phyloP scores from a whole-genome alignment of 495 filamentous ascomycete genomes.

The Immersiella caudata region DNA sequence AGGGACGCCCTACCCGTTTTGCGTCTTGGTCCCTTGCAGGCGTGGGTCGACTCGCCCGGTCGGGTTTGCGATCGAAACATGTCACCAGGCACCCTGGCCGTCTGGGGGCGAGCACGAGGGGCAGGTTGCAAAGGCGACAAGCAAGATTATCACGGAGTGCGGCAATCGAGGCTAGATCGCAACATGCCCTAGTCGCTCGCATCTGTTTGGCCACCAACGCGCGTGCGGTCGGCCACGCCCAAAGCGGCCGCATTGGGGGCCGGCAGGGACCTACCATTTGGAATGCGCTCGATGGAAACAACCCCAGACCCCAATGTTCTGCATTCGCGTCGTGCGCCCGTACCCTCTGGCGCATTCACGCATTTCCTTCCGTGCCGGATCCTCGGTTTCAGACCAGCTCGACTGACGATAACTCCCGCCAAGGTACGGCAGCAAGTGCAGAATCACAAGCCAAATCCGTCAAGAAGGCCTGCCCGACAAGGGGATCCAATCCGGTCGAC shows the following conservation, averaged over 20 bases:
- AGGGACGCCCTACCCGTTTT: slow-evolving; percentile 28
- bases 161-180: slow-evolving; percentile 20
- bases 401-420: background rate
- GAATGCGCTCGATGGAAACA: background rate
- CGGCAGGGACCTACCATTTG: background rate
- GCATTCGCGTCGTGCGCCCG: background rate
- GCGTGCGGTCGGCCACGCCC: slow-evolving; percentile 4
- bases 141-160: slow-evolving; percentile 16
- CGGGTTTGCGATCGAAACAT: slow-evolving; percentile 22
- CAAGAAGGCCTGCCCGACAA: background rate
- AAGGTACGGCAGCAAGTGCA: background rate
- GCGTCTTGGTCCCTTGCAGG: slow-evolving; percentile 28
- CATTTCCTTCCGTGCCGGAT: background rate
- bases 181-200: slow-evolving; percentile 21
- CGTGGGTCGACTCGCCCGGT: slow-evolving; percentile 12
- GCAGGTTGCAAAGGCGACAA: slow-evolving; percentile 12
- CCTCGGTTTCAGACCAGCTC: slow-evolving; percentile 13
- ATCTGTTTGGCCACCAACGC: slow-evolving; percentile 25
- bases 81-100: slow-evolving; percentile 14
- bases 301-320: background rate
- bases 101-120: slow-evolving; percentile 17
- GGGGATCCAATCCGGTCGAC: slow-evolving; percentile 43
- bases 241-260: slow-evolving; percentile 1
- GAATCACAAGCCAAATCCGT: background rate
- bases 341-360: background rate